phyloP scores from a whole-genome alignment of 371 early-diverging fungal species.

The Batkoa obscura region DNA sequence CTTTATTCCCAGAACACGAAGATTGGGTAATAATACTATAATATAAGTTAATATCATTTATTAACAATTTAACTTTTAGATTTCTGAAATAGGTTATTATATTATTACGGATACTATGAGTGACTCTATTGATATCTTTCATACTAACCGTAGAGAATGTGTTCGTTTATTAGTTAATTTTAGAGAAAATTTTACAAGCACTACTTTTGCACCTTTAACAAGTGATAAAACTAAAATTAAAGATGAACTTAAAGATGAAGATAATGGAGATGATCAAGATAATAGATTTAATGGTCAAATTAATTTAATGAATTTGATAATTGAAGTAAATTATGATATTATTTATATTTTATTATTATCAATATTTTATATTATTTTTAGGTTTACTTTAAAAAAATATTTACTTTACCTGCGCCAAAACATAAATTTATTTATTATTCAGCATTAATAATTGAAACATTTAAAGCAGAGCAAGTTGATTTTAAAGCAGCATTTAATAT shows the following conservation, averaged over 20 bases:
- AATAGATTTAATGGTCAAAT: conserved; percentile 6
- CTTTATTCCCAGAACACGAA: conserved; percentile 14
- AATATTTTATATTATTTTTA: neutral
- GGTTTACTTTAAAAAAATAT: conserved; percentile 16
- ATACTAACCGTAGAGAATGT: conserved; percentile 64
- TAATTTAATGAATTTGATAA: conserved; percentile 6
- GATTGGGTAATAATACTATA: conserved; percentile 8
- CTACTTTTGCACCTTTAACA: conserved; percentile 14
- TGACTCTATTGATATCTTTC: conserved; percentile 59
- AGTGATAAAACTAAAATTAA: conserved; percentile 4
- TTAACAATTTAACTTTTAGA: conserved; percentile 17
- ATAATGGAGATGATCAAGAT: conserved; percentile 10
- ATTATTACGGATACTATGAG: conserved; percentile 36
- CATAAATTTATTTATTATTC: no score
- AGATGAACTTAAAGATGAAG: conserved; percentile 8
- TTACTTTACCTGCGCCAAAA: conserved; percentile 14
- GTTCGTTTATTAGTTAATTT: conserved; percentile 42
- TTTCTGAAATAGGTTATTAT: conserved; percentile 21
- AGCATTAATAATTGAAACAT: no score
- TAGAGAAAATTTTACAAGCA: conserved; percentile 28
- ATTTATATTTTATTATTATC: conserved; percentile 8
- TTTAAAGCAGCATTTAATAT: no score
- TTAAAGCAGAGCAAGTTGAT: no score
- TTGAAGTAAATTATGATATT: conserved; percentile 27
- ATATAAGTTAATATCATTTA: conserved; percentile 9